Evolutionary conservation across 148 eudicot genomes (phyloP).

Genomic region (Euryodendron excelsum): DNA sequence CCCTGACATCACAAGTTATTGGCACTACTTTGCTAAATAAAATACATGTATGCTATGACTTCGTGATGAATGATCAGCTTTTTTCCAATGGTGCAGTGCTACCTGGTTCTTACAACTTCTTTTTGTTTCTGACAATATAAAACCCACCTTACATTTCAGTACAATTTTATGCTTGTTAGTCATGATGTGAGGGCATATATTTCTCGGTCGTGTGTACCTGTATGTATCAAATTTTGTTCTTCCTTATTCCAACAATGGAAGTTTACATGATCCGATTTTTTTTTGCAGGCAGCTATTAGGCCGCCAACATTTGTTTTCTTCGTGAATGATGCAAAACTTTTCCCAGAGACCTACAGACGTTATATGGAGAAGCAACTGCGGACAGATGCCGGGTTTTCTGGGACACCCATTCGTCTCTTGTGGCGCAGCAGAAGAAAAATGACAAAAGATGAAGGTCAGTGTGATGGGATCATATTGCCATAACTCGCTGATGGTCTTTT

Average conservation of each 20-base stretch:
- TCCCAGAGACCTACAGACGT: conserved; percentile 85
- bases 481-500: not conserved
- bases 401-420: conserved; percentile 93
- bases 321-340: conserved; percentile 92
- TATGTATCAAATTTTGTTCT: not conserved
- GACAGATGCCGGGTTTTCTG: conserved; percentile 79
- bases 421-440: conserved; percentile 94
- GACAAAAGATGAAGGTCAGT: conserved; percentile 51
- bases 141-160: no score
- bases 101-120: not conserved
- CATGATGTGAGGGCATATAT: not conserved
- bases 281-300: conserved; percentile 86
- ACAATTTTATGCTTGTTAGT: no score
- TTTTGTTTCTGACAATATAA: not conserved
- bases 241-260: not conserved
- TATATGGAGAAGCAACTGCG: conserved; percentile 99
- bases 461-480: not conserved
- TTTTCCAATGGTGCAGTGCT: not conserved
- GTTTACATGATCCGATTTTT: not conserved
- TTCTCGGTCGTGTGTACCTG: not conserved
- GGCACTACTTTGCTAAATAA: no score
- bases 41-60: not conserved
- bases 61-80: not conserved
- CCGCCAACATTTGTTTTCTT: conserved; percentile 99
- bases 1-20: no score